phyloP scores from a whole-genome alignment of 257 asterid genomes.

The Nyctanthes arbortristis region DNA sequence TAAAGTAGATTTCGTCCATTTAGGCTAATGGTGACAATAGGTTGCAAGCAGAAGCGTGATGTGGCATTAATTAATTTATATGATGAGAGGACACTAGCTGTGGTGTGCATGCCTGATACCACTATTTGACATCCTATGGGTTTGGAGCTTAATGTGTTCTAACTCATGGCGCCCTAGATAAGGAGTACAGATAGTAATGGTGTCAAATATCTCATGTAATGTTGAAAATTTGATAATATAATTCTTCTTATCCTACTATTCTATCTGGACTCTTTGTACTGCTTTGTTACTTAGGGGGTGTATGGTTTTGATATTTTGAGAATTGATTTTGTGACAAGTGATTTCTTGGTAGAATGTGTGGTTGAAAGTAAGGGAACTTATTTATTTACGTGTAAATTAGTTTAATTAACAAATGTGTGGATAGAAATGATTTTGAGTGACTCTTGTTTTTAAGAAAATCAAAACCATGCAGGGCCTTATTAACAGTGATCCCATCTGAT shows the following conservation, averaged over 20 bases:
- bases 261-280: background rate
- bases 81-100: background rate
- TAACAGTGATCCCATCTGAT: no score
- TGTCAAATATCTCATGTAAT: background rate
- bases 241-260: background rate
- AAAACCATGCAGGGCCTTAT: no score
- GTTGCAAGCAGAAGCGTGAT: background rate
- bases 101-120: background rate
- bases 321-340: no score
- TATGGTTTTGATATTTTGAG: no score
- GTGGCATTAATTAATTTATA: background rate
- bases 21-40: background rate
- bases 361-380: no score
- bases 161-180: background rate
- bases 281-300: slow-evolving; percentile 2
- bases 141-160: background rate
- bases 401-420: no score
- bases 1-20: background rate
- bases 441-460: no score
- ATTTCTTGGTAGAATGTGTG: no score
- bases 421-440: no score
- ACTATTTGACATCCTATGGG: background rate
- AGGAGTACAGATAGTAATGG: background rate
- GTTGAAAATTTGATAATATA: background rate
- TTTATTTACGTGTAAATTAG: no score